Conservation (phyloP, 108 stramenopile genomes). For the Nitzschia sp. region DNA sequence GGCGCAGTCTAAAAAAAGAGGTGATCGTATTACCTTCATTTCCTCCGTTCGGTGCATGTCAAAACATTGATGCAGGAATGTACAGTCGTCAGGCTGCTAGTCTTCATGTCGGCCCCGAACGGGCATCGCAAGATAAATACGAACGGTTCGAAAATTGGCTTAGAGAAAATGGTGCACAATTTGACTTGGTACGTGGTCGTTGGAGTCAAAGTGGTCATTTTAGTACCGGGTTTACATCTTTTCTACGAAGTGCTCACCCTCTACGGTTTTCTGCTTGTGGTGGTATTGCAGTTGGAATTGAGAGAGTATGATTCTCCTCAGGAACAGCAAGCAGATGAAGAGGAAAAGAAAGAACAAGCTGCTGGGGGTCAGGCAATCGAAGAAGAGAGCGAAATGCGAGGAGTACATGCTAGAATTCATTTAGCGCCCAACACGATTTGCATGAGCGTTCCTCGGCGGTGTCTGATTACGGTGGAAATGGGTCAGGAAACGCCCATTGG, state of each 20-base stretch:
- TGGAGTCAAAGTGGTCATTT: neutral
- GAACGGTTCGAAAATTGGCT: constrained; percentile 84
- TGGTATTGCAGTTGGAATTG: constrained; percentile 46
- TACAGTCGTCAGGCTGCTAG: neutral
- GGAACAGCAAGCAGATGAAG: constrained; percentile 35
- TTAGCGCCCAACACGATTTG: constrained; percentile 86
- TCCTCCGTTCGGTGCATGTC: no score
- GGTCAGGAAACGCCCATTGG: constrained; percentile 95
- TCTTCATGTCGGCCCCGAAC: neutral
- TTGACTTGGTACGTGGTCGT: constrained; percentile 56
- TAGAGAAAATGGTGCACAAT: constrained; percentile 78
- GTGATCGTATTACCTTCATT: no score
- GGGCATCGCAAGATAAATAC: constrained; percentile 57
- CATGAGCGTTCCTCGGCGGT: constrained; percentile 85
- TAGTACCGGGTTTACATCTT: no score
- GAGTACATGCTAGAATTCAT: constrained; percentile 89
- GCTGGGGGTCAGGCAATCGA: neutral
- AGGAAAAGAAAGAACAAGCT: constrained; percentile 67
- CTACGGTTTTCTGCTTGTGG: neutral
- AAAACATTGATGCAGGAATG: neutral
- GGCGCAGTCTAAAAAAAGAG: no score
- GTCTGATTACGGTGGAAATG: constrained; percentile 99
- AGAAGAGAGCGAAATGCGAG: constrained; percentile 92
- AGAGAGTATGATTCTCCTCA: constrained; percentile 51
- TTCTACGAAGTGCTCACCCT: no score